These are phyloP conservation scores for Panaeolus papilionaceus DNA, from an alignment of 768 basidiomycete species.

Conservation along the genomic window DNA sequence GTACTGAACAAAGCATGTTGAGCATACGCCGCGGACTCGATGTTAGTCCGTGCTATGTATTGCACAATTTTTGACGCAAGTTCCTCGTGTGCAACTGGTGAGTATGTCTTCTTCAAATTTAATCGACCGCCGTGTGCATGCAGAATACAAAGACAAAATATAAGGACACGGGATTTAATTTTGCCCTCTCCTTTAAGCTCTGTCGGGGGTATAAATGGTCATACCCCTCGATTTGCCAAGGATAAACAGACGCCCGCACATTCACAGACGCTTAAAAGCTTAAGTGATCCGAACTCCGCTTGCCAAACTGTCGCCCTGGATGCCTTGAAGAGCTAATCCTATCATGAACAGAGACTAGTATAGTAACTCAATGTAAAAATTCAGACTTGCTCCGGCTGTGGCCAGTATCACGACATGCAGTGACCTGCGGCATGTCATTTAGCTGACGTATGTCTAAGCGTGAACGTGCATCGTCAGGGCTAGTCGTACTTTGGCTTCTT, in stretches of 20 bases:
- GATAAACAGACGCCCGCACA: slow-evolving; percentile 10
- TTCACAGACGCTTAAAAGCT: slow-evolving; percentile 10
- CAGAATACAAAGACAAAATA: background rate
- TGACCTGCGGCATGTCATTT: background rate
- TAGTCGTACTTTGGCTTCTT: background rate
- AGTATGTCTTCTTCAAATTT: background rate
- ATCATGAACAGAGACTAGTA: slow-evolving; percentile 2
- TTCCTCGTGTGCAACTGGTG: background rate
- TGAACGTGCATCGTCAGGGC: background rate
- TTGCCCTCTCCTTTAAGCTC: background rate
- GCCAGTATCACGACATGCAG: background rate
- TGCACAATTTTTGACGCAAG: slow-evolving; percentile 10
- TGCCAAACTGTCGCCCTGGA: slow-evolving; percentile 6
- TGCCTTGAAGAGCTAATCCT: background rate
- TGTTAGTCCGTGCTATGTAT: background rate
- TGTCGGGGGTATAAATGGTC: background rate
- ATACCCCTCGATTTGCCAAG: background rate
- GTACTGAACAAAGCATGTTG: background rate
- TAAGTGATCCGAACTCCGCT: slow-evolving; percentile 14
- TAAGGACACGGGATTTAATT: background rate
- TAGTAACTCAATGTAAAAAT: slow-evolving; percentile 8
- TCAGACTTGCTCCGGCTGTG: background rate
- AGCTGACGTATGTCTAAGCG: background rate
- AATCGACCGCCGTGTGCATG: slow-evolving; percentile 3
- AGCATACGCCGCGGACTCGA: background rate